Base-by-base conservation (phyloP, 371 early-diverging fungal species). In the Basidiobolus meristosporus region DNA sequence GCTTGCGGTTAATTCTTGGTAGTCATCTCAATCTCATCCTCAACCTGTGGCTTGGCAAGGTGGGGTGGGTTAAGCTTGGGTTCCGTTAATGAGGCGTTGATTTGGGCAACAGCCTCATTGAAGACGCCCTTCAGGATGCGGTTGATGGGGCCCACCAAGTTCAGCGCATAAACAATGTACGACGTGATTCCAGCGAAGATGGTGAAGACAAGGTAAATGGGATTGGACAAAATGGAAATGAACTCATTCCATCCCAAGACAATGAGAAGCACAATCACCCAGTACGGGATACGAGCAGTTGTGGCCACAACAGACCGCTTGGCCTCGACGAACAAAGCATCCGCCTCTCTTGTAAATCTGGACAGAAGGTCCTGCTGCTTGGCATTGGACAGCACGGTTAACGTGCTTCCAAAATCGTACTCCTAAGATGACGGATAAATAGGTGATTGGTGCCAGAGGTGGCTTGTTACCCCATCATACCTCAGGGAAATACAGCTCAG, bases 161-260 rank as follows among this genome's bases (percentile, higher is more conserved):
- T 70, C 36, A 80, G 52, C 12, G 54, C 53, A 33, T 65, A 70
- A 14, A 80, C 44, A 1, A 74, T 52, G 38, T 69, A 71, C 6
- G 50, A 56, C 9, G 53, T 29, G 17, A 57, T 39, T 9, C 65
- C 76, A 31, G 66, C 29, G 23, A 70, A 44, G 0, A 67, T 52
- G 19, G 65, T 53, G 7, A 82, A 40, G 4, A 75, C 39, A 17
- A 90, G 48, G 41, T 82, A 84, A 4, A 85, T 16, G 7, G 95
- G 95, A 46, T 70, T 85, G 33, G 68, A 62, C 38, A 91, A 42
- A 10, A 93, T 65, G 2, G 76, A 44, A 63, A 82, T 63, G 26
- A 88, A 73, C 53, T 93, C 95, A 50, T 93, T 93, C 88, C 90
- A 93, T 17, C 95, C 95, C 1, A 93, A 60, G 15, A 86, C 57